phyloP scores from a whole-genome alignment of 169 alveolate species.

The Cryptosporidium canis region DNA sequence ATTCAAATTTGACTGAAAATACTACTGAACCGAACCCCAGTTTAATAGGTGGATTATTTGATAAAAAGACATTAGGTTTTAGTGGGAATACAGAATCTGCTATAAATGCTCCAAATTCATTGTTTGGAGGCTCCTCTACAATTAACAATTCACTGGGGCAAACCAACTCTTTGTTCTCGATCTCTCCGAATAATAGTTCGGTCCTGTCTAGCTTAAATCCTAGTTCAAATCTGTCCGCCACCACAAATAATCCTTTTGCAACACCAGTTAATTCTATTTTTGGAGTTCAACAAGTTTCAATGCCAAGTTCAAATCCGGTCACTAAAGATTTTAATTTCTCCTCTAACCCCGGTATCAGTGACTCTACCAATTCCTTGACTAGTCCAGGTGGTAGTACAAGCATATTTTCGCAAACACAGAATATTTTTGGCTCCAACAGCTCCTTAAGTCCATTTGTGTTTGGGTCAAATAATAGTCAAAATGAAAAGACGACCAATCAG shows the following conservation, averaged over 20 bases:
- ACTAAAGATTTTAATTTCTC: background rate
- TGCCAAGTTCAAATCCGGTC: background rate
- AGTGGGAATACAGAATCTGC: background rate
- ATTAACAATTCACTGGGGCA: background rate
- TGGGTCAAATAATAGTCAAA: constrained; percentile 24
- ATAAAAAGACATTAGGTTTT: background rate
- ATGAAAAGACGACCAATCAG: background rate
- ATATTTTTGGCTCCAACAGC: background rate
- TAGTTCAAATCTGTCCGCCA: background rate
- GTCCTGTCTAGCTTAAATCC: background rate
- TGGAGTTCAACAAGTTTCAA: background rate
- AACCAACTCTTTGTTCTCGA: background rate
- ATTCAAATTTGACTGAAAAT: background rate
- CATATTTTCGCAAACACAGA: background rate
- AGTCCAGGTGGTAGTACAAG: background rate
- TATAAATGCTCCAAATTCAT: background rate
- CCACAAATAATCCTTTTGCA: background rate
- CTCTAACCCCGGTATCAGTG: background rate
- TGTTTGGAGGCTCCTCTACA: background rate
- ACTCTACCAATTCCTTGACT: background rate
- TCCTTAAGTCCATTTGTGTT: constrained; percentile 24
- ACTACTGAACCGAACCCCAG: background rate
- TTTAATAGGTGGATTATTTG: constrained; percentile 2
- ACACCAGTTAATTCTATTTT: background rate
- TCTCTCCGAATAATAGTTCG: background rate